These are phyloP conservation scores for Elasticomyces elasticus DNA, from an alignment of 495 filamentous ascomycete genomes.

Conservation along the genomic window DNA sequence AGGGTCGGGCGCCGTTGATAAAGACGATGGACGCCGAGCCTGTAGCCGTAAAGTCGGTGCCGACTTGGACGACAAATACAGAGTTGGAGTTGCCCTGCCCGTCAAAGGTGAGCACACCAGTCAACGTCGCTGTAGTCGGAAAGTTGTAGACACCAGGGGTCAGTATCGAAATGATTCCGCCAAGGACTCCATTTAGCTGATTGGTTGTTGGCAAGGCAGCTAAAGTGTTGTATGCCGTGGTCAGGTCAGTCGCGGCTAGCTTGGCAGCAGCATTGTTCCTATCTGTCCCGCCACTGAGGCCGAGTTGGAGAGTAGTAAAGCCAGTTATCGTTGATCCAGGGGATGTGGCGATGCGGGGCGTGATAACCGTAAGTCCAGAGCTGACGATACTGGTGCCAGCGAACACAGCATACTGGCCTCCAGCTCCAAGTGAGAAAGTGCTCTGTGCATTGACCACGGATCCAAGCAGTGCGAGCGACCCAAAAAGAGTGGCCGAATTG, in stretches of 20 bases:
- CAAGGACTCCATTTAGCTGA: background rate
- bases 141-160: background rate
- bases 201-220: background rate
- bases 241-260: background rate
- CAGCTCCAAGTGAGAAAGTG: background rate
- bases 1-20: background rate
- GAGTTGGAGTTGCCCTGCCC: background rate
- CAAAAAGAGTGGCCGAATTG: background rate
- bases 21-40: background rate
- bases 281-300: background rate
- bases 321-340: background rate
- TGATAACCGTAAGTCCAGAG: background rate
- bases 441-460: background rate
- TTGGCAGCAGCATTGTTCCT: background rate
- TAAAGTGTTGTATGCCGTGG: background rate
- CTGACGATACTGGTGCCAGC: background rate
- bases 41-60: background rate
- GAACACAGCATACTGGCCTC: background rate
- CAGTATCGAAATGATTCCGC: background rate
- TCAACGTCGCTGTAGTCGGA: background rate
- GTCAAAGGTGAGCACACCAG: background rate
- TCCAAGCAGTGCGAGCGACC: background rate
- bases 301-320: background rate
- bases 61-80: background rate
- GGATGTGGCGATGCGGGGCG: background rate